Evolutionary conservation across 768 basidiomycete species (phyloP), one percentile per base, ranked within the genome.

Genomic region (Russula sp.): DNA sequence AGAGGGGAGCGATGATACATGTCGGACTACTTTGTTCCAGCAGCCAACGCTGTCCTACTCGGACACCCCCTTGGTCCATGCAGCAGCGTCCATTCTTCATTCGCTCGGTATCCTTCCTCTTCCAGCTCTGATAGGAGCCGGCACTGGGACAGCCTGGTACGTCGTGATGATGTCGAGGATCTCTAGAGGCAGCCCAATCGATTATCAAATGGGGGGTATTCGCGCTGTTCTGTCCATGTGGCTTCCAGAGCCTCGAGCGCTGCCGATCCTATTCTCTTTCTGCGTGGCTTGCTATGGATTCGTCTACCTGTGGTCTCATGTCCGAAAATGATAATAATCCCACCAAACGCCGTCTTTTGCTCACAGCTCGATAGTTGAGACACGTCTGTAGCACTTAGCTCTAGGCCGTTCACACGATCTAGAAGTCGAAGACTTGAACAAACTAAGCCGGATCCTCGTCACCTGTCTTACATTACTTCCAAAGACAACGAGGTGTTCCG

Each of bases 141-240:
- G 87, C 0, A 71, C 80, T 9, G 74, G 73, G 20, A 76, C 84
- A 72, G 82, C 87, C 4, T 91, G 89, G 89, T 88, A 91, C 72
- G 71, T 72, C 18, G 75, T 87, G 20, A 75, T 76, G 65, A 82
- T 94, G 71, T 77, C 84, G 59, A 72, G 74, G 34, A 69, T 88
- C 35, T 79, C 85, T 8, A 63, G 61, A 7, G 70, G 69, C 13
- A 20, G 54, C 32, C 47, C 31, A 8, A 53, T 67, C n/a, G 64
- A 72, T 57, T 63, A 69, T 32, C 67, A 59, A 16, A 59, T 71
- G 18, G 64, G 71, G 5, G 67, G 61, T 13, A 35, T 72, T n/a
- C 70, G 66, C 8, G 70, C 69, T 16, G 39, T 68, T 42, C 10
- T 73, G 34, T 32, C 63, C 45, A 66, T 71, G 62, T 75, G 70